Base-by-base conservation (phyloP, 2,329 filamentous ascomycete genomes). In the Phialocephala sp. region DNA sequence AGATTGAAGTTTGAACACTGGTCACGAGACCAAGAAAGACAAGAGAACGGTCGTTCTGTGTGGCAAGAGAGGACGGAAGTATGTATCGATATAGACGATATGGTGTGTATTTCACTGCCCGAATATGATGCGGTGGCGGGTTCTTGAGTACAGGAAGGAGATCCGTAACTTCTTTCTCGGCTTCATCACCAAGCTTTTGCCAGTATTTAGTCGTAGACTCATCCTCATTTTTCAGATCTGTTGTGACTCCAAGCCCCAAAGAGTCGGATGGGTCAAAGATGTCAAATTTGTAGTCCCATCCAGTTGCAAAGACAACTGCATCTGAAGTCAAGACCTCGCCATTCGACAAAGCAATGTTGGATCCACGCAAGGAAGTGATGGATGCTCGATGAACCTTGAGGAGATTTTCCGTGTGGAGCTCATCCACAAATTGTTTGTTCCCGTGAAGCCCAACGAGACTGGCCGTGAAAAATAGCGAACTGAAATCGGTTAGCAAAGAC, bases 51-150 rank as follows among this genome's bases (percentile, higher is more conserved):
- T 68, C 66, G 4, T 59, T 39, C 18, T 61, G 11, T 32, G 66
- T 45, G 8, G 67, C 67, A 11, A 68, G 63, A 18, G 58, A 57
- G 2, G 63, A 52, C 15, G 66, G 65, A 15, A 69, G 50, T 11
- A 68, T 67, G 45, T 68, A 45, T 14, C 63, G 63, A 32, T 69
- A 68, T 11, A 69, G 61, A 2, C 65, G 65, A 39, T 60, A 66
- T 15, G 63, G 63, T 4, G 67, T 67, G 18, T 66, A 36, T 8
- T 24, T 20, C 4, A 67, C 27, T 41, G 50, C 24, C 14, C 58
- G 39, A 27, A 58, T 35, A 39, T 62, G 39, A 36, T 62, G 55
- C 14, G 54, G n/a, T 20, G 64, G 64, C 18, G 59, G 64, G 18
- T 56, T 59, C 32, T 59, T 50, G n/a, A 67, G 62, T 18, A 63